Base-by-base conservation (phyloP, 2,329 filamentous ascomycete species). In the Monosporascus sp. region DNA sequence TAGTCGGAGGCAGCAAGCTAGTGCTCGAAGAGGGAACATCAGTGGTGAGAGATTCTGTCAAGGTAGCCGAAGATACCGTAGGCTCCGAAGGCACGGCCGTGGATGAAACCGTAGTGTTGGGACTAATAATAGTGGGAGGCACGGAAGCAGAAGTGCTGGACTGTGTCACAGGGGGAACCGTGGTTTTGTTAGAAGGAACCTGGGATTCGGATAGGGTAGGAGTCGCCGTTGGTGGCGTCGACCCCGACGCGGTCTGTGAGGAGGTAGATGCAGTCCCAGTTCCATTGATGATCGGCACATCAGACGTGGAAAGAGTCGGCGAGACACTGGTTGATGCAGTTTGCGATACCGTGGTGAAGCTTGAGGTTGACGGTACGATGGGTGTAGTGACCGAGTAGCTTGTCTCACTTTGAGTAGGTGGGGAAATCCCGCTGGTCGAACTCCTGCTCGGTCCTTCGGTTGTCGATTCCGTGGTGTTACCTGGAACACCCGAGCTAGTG, bases 161-260 rank as follows among this genome's bases (percentile, higher is more conserved):
- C 31, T 35, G 31, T 11, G 31, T 43, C 9, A 43, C 7, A 18
- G 39, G 5, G 11, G 17, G n/a, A 6, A 20, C 20, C 27, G 48
- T 37, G 14, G 51, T 52, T 22, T 48, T 54, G 51, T 58, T 60
- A 20, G 15, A 46, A 9, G 58, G 57, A 44, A 60, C 47, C 2
- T 20, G 11, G 17, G 56, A 48, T 15, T 20, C 45, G 2, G 52
- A 38, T 3, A 41, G 35, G 9, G 56, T 49, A 47, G 50, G 49
- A 22, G 53, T 49, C 20, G 54, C 24, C 47, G 43, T 46, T 14
- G 43, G 41, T 5, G 41, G 43, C 3, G 43, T 24, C 20, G 24
- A 25, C 5, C 14, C 17, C 15, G 43, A 35, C 31, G 31, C 31
- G 11, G 31, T 35, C 31, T 35, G 31, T 4, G 31, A 35, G 4